These are phyloP conservation scores for Rhodotorula kratochvilovae DNA, from an alignment of 768 basidiomycete genomes.

Conservation along the genomic window DNA sequence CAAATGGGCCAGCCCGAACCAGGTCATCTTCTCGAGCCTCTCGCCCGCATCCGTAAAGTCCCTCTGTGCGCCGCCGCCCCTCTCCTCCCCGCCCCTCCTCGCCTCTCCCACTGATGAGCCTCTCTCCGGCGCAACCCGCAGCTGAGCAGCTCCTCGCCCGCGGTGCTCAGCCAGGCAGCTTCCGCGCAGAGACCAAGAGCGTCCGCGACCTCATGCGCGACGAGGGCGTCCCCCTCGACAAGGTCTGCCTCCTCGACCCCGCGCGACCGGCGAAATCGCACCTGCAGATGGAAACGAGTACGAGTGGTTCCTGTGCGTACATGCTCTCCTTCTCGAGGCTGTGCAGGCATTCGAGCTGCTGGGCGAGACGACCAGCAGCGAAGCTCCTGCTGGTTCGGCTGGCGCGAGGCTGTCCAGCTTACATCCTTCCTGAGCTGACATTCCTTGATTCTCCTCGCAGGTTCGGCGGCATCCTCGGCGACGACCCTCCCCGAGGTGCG, in stretches of 20 bases:
- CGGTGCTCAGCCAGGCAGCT: slow-evolving; percentile 47
- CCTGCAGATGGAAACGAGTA: slow-evolving; percentile 76
- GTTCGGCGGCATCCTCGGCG: slow-evolving; percentile 58
- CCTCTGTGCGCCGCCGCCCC: slow-evolving; percentile 50
- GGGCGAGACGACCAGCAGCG: too few species aligned
- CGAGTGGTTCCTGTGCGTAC: slow-evolving; percentile 68
- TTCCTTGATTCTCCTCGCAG: too few species aligned
- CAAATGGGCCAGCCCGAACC: slow-evolving; percentile 23
- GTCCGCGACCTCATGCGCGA: slow-evolving; percentile 59
- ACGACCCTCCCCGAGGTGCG: slow-evolving; percentile 74
- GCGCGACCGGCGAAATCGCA: slow-evolving; percentile 62
- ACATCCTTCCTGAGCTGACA: too few species aligned
- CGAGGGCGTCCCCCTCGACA: slow-evolving; percentile 52
- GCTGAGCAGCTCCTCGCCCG: slow-evolving; percentile 23
- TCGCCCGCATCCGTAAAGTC: slow-evolving; percentile 64
- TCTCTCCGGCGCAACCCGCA: not conserved
- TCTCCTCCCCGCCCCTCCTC: slow-evolving; percentile 38
- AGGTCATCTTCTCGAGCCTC: slow-evolving; percentile 78
- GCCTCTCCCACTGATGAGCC: slow-evolving; percentile 33
- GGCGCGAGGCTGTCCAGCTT: too few species aligned
- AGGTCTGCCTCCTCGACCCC: slow-evolving; percentile 89
- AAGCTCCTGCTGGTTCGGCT: too few species aligned
- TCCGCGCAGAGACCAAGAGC: slow-evolving; percentile 55
- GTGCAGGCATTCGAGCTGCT: not conserved
- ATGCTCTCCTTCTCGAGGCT: not conserved